These are phyloP conservation scores for Lepidium sativum DNA, from an alignment of 345 rosid genomes.

Conservation along the genomic window DNA sequence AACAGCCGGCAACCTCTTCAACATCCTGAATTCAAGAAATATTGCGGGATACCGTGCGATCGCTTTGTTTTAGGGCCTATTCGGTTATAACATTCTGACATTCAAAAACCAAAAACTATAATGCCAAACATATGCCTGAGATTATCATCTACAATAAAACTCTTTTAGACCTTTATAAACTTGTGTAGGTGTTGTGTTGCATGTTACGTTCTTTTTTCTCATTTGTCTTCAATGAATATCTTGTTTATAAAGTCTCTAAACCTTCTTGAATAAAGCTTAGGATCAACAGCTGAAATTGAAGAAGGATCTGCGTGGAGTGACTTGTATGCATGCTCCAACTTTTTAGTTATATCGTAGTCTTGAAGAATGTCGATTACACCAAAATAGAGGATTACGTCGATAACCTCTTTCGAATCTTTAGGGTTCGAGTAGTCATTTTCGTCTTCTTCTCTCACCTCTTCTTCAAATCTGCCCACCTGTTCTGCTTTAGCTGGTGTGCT, in stretches of 20 bases:
- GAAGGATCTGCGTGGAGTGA: slow-evolving; percentile 51
- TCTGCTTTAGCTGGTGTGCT: slow-evolving; percentile 55
- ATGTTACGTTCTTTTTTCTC: not conserved
- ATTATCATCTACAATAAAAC: not conserved
- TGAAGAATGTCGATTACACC: slow-evolving; percentile 61
- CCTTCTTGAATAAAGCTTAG: slow-evolving; percentile 54
- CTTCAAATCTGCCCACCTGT: slow-evolving; percentile 31
- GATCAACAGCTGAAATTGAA: slow-evolving; percentile 67
- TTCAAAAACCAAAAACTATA: slow-evolving; percentile 3
- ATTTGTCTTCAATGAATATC: slow-evolving; percentile 48
- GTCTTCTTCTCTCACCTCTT: slow-evolving; percentile 20
- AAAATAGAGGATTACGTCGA: slow-evolving; percentile 49
- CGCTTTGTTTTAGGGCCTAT: not conserved
- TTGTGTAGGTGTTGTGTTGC: no score
- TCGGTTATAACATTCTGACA: not conserved
- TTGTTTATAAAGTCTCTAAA: slow-evolving; percentile 51
- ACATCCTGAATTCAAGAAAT: slow-evolving; percentile 11
- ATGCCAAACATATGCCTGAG: slow-evolving; percentile 8
- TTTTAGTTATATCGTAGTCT: slow-evolving; percentile 61
- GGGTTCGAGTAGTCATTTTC: slow-evolving; percentile 19
- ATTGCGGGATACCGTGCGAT: slow-evolving; percentile 14
- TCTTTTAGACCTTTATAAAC: not conserved
- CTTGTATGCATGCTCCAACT: slow-evolving; percentile 61
- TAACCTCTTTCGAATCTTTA: slow-evolving; percentile 26
- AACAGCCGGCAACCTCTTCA: slow-evolving; percentile 20